Evolutionary conservation across 805 yeast genomes (phyloP).

Genomic region (Metschnikowia reukaufii): DNA sequence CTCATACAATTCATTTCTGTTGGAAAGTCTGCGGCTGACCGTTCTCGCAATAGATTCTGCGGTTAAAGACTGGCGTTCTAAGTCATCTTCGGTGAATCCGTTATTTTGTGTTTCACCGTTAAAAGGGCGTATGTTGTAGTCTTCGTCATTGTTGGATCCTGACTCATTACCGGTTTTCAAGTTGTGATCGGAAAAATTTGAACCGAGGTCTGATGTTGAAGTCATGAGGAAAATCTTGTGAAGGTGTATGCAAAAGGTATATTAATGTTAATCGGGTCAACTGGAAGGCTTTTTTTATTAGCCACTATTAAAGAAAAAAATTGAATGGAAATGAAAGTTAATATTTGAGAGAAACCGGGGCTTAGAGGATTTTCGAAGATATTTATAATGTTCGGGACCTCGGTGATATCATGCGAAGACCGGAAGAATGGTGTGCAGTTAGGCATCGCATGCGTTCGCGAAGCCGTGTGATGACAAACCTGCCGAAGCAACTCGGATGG

Average conservation of each 20-base stretch:
- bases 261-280: no score
- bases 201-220: slow-evolving; percentile 3
- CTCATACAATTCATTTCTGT: slow-evolving; percentile 27
- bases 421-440: neutral
- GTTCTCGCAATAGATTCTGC: slow-evolving; percentile 18
- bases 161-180: slow-evolving; percentile 12
- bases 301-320: no score
- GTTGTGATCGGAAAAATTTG: slow-evolving; percentile 7
- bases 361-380: neutral
- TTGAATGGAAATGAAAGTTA: no score
- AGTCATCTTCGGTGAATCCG: slow-evolving; percentile 1
- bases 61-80: slow-evolving; percentile 15
- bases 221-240: neutral
- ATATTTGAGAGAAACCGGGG: no score
- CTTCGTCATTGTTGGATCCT: slow-evolving; percentile 9
- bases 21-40: slow-evolving; percentile 23
- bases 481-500: neutral
- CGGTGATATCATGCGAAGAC: neutral
- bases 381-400: neutral
- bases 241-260: no score
- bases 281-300: no score
- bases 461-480: neutral
- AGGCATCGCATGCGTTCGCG: neutral
- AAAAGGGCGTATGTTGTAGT: slow-evolving; percentile 11
- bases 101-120: slow-evolving; percentile 8